Evolutionary conservation across 768 basidiomycete genomes (phyloP).

Genomic region (Lepiota brunneoincarnata): DNA sequence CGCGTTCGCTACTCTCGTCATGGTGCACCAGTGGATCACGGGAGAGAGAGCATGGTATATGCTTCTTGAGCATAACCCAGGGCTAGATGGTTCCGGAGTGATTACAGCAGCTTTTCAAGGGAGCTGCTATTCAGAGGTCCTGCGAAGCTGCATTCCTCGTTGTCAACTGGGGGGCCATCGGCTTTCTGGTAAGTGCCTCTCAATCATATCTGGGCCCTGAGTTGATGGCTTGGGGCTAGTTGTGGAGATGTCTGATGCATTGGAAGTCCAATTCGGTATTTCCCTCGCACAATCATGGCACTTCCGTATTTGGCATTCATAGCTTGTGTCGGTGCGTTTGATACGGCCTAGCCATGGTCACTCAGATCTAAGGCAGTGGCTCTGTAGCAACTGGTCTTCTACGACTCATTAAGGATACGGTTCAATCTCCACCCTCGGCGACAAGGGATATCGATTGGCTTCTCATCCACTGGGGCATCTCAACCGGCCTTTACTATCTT

Average conservation of each 20-base stretch:
- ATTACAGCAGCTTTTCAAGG: neutral
- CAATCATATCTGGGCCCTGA: neutral
- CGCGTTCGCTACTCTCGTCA: neutral
- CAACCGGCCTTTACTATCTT: slow-evolving; percentile 3
- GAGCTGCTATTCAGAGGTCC: neutral
- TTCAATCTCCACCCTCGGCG: neutral
- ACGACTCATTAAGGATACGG: neutral
- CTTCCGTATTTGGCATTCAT: slow-evolving; percentile 2
- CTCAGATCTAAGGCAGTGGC: neutral
- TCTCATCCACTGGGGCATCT: slow-evolving; percentile 8
- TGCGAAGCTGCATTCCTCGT: neutral
- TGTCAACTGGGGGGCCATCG: slow-evolving; percentile 6
- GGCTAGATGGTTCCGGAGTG: neutral
- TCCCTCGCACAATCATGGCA: slow-evolving; percentile 4
- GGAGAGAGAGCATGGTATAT: neutral
- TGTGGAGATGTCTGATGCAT: slow-evolving; percentile 9
- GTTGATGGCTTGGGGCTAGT: neutral
- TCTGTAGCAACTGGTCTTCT: neutral
- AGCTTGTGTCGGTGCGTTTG: neutral
- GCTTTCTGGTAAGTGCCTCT: slow-evolving; percentile 1
- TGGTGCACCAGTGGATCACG: slow-evolving; percentile 8
- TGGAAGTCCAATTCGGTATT: slow-evolving; percentile 6
- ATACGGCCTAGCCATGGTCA: neutral
- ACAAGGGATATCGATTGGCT: neutral
- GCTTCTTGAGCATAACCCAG: neutral